Evolutionary conservation across 306 rosid species (phyloP).

Genomic region (Ammopiptanthus mongolicus): DNA sequence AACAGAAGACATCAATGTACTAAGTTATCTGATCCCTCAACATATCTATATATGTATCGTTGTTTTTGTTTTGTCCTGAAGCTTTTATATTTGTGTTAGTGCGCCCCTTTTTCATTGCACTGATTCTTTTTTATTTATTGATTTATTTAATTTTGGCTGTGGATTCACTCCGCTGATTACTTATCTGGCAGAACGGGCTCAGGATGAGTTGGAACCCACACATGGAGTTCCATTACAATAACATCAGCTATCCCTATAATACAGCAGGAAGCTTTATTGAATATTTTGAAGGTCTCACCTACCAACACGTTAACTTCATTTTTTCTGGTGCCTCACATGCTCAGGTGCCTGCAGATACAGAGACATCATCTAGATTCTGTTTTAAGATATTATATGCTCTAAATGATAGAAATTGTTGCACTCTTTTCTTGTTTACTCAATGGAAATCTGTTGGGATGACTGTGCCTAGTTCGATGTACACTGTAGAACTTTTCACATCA

Average conservation of each 20-base stretch:
- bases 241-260: slow-evolving; percentile 68
- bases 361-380: background rate
- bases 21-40: too few relatives aligned
- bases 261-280: slow-evolving; percentile 91
- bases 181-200: slow-evolving; percentile 27
- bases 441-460: slow-evolving; percentile 12
- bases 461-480: background rate
- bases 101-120: background rate
- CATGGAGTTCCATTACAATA: slow-evolving; percentile 78
- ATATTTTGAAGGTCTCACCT: slow-evolving; percentile 91
- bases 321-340: slow-evolving; percentile 87
- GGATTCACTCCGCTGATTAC: slow-evolving; percentile 25
- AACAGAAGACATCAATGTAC: too few relatives aligned
- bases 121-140: background rate
- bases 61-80: background rate
- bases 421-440: slow-evolving; percentile 4
- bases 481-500: background rate
- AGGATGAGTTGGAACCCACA: slow-evolving; percentile 90
- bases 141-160: background rate
- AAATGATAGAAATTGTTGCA: background rate
- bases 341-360: slow-evolving; percentile 55
- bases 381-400: slow-evolving; percentile 6
- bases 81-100: background rate
- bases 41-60: background rate
- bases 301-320: slow-evolving; percentile 93